Evolutionary conservation across 116 monocot species (phyloP), one percentile per base, ranked within the genome.

Genomic region (Trichopus zeylanicus): DNA sequence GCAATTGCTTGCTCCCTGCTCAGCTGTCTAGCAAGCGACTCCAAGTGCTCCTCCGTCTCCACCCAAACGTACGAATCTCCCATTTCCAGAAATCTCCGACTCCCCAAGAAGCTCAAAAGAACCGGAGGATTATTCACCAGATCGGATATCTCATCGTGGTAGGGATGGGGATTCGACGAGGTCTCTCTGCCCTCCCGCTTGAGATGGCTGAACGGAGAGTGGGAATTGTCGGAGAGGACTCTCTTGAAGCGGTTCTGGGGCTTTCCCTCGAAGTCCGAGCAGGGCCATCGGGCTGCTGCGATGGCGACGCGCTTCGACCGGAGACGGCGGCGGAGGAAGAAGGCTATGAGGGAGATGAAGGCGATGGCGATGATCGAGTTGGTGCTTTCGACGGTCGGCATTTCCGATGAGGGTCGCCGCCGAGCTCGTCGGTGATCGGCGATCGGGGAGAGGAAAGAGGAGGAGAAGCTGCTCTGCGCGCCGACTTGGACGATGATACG

Each of bases 171-270:
- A 55, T 78, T 82, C 66, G 70, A 46, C 35, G 85, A 78, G 29
- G 69, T 42, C 55, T 71, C 67, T 4, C 57, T 62, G 21, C 69
- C 75, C 55, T 70, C 75, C 12, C 68, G 66, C 57, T 83, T 82
- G 51, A 80, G 65, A 72, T 94, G 93, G 48, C 61, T 68, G 75
- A 94, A 94, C 13, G 75, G 65, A 4, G 75, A 52, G 65, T 82
- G 89, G 38, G 93, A 85, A 53, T 94, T 89, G 29, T 83, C 86
- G 3, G 89, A 82, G 8, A 86, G 59, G 0, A 94, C 82, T 59
- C 70, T 61, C 71, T 82, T 89, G 78, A 94, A 94, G 15, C 56
- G 46, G 52, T 70, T 69, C 78, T 89, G 93, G 8, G 93, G 93
- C 73, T 94, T 94, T 53, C 68, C 74, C 51, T 78, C 75, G 29